Base-by-base conservation (phyloP, 805 yeast genomes). In the Cyberlindnera subsufficiens region DNA sequence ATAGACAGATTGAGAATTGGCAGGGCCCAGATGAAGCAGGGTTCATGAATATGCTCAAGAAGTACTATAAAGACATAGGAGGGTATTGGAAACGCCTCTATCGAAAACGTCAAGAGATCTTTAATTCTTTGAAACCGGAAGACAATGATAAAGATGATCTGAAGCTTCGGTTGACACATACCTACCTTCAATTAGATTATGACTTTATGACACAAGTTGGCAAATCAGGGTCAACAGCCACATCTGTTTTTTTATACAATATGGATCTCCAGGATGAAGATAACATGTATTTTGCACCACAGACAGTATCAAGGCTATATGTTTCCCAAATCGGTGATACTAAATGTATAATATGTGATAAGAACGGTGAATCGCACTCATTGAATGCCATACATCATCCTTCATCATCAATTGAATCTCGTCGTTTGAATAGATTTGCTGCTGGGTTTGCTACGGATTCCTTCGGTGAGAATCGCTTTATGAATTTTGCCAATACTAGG, bases 271-370 rank as follows among this genome's bases (percentile, higher is more conserved):
- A 67, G 15, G 68, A 66, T 44, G 53, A 62, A 8, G 46, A 47
- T 5, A 44, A 50, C 19, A 41, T 58, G 13, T 61, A 60, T 40
- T 61, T 90, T 65, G 78, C 81, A 47, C 76, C 80, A n/a, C 68
- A 72, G 8, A 81, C 85, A 4, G 66, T 83, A 11, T 71, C 87
- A 18, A 79, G 80, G 53, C 62, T 93, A 18, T 73, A 86, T 1
- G 77, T 90, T 16, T 90, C 95, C 1, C 99, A 93, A 58, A 80
- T 91, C 13, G 99, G 99, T 6, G 99, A 93, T 59, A 85, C 97
- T 3, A 76, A 86, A 48, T 88, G 95, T 6, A 73, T 93, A 3
- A 54, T 93, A n/a, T 85, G 93, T 50, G 98, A 90, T 62, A 74
- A 73, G 43, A 63, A 72, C 42, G 98, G 98, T 3, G 66, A 75